phyloP scores from a whole-genome alignment of 352 stramenopile species.

The Phytophthora agathidicida region DNA sequence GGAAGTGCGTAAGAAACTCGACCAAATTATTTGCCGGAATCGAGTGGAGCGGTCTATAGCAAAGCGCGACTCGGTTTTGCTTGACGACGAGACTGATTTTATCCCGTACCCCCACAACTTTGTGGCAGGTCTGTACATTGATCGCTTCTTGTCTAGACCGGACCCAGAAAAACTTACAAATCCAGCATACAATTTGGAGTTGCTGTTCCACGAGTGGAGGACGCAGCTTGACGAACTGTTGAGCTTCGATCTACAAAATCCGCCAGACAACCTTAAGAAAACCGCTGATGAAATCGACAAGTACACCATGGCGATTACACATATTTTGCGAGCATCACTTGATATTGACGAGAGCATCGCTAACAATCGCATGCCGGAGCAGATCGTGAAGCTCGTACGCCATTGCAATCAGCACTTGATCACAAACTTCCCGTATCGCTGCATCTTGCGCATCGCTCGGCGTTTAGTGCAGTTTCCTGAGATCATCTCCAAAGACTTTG shows the following conservation, averaged over 20 bases:
- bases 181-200: constrained; percentile 76
- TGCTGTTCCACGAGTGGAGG: constrained; percentile 80
- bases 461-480: constrained; percentile 70
- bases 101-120: constrained; percentile 72
- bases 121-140: constrained; percentile 74
- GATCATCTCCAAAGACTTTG: constrained; percentile 71
- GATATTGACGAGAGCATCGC: constrained; percentile 77
- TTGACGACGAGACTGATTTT: constrained; percentile 69
- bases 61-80: constrained; percentile 82
- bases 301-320: constrained; percentile 70
- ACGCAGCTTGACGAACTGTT: constrained; percentile 61
- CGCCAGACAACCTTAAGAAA: constrained; percentile 53
- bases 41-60: constrained; percentile 67
- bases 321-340: constrained; percentile 70
- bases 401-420: constrained; percentile 77
- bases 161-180: constrained; percentile 81
- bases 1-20: constrained; percentile 75
- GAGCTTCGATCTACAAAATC: constrained; percentile 66
- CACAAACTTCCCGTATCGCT: constrained; percentile 77
- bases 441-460: constrained; percentile 62
- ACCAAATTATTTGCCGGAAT: constrained; percentile 83
- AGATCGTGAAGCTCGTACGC: constrained; percentile 77
- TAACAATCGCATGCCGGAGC: constrained; percentile 65
- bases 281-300: constrained; percentile 66
- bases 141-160: constrained; percentile 71